These are phyloP conservation scores for Marvania coccoides DNA, from an alignment of 139 green algal species.

Conservation along the genomic window DNA sequence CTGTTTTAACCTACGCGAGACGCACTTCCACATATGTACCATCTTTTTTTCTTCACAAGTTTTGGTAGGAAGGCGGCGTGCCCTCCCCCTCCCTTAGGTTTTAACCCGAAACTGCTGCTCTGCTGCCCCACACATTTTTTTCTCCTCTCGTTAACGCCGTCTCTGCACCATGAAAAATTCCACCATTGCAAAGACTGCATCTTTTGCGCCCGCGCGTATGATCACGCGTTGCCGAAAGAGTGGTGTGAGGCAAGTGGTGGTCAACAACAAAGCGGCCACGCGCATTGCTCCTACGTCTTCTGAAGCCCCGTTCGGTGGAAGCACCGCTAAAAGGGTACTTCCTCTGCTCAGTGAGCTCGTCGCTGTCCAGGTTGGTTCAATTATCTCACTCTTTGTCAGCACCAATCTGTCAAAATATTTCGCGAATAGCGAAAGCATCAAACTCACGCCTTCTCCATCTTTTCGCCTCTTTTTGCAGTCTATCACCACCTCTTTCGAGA, in stretches of 20 bases:
- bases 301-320: neutral
- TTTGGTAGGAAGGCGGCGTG: too few relatives aligned
- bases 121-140: too few relatives aligned
- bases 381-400: too few relatives aligned
- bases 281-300: neutral
- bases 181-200: too few relatives aligned
- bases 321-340: neutral
- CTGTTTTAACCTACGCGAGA: too few relatives aligned
- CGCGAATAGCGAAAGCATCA: neutral
- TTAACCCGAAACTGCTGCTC: too few relatives aligned
- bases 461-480: neutral
- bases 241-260: neutral
- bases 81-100: too few relatives aligned
- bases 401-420: neutral
- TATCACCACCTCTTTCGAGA: conserved; percentile 9
- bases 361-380: conserved; percentile 2
- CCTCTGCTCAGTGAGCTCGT: conserved; percentile 3
- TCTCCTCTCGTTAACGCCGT: too few relatives aligned
- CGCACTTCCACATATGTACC: too few relatives aligned
- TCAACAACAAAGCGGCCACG: neutral
- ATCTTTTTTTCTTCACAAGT: too few relatives aligned
- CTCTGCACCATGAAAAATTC: too few relatives aligned
- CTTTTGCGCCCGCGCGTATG: neutral
- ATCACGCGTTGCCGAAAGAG: neutral
- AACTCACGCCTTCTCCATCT: neutral